Evolutionary conservation across 73 alveolate genomes (phyloP), one percentile per base, ranked within the genome.

Genomic region (Paramecium caudatum): DNA sequence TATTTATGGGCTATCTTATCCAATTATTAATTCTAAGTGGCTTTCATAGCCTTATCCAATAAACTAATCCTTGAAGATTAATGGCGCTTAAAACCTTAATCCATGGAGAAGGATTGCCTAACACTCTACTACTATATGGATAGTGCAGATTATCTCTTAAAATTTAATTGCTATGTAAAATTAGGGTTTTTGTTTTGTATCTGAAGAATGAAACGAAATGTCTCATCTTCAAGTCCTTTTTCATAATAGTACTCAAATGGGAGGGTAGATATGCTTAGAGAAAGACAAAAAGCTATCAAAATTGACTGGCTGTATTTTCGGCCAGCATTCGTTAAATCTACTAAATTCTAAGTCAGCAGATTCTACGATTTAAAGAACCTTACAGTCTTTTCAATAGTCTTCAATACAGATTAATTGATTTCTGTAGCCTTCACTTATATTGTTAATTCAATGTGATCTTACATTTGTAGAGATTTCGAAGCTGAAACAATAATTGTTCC

Each of bases 181-280:
- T 65, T 65, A 2, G 83, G 83, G 34, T 65, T 65, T 33, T 30
- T 65, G 15, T 65, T 65, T 65, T 65, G 19, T 13, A 65, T 36
- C 39, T 36, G n/a, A 65, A 65, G 27, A 9, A 30, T 65, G 16
- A 65, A 65, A 65, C 50, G 34, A 13, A 65, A 33, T 4, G 19
- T 30, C 34, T 65, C 83, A 30, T 65, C 16, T 32, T 65, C 32
- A 25, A 13, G 4, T 13, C 39, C 34, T 32, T 36, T 65, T 6
- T 65, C 47, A 36, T 65, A 65, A 65, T 36, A 15, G 34, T 65
- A 65, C 16, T 65, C 83, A 65, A 65, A 33, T 8, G 83, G 83
- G 5, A 30, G 16, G 16, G 47, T 36, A 12, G 83, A 65, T 10
- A 65, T 33, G 34, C 49, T 65, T 4, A 33, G 25, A 9, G 83